Evolutionary conservation across 2,329 filamentous ascomycete species (phyloP).

Genomic region (Seiridium cupressi): DNA sequence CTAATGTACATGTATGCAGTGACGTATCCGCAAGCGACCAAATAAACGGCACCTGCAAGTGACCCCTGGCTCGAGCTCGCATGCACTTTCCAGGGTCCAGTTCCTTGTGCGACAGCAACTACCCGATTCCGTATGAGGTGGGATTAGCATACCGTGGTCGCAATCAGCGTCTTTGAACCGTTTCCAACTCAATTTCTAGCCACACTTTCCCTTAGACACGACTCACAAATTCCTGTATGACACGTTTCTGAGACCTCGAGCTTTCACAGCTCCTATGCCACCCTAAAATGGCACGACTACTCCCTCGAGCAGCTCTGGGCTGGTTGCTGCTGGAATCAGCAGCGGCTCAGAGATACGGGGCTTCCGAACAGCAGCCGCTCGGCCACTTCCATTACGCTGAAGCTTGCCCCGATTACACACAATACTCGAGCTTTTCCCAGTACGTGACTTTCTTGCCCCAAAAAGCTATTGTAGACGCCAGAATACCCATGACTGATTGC

Average conservation of each 20-base stretch:
- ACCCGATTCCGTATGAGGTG: not conserved
- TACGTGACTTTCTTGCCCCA: conserved; percentile 32
- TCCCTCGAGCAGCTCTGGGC: not conserved
- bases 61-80: not conserved
- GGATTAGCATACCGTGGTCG: not conserved
- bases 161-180: no score
- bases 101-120: not conserved
- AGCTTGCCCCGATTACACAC: conserved; percentile 64
- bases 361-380: conserved; percentile 3
- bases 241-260: not conserved
- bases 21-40: not conserved
- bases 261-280: not conserved
- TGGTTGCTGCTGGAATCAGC: not conserved
- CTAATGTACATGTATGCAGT: not conserved
- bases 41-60: not conserved
- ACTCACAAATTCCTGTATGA: not conserved
- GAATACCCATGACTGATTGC: no score
- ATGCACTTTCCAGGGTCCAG: no score
- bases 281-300: not conserved
- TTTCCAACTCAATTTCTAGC: no score
- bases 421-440: conserved; percentile 59
- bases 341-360: not conserved
- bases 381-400: conserved; percentile 27
- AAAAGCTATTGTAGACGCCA: no score
- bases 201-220: no score